Evolutionary conservation across 2,329 filamentous ascomycete genomes (phyloP).

Genomic region (Camillea tinctor): DNA sequence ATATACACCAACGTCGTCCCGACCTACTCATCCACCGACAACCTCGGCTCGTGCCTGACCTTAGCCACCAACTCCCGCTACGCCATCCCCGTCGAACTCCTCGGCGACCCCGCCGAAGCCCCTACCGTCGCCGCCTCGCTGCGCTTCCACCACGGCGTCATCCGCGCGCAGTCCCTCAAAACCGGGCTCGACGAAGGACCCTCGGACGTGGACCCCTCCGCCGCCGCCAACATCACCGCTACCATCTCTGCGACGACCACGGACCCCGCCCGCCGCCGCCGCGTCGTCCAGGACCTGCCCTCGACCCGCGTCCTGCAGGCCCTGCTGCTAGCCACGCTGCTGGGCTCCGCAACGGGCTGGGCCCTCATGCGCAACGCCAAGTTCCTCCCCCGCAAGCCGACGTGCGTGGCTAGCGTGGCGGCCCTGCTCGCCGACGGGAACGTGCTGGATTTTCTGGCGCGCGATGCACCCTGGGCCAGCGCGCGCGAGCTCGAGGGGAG

Average conservation of each 20-base stretch:
- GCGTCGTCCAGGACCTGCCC: not conserved
- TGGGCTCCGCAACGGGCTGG: not conserved
- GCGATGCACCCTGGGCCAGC: too few relatives aligned
- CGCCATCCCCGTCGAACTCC: conserved; percentile 27
- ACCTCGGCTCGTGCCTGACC: conserved; percentile 38
- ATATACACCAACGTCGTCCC: conserved; percentile 9
- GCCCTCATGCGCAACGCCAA: not conserved
- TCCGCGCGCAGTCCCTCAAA: conserved; percentile 35
- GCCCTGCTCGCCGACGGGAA: conserved; percentile 4
- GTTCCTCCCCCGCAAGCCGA: not conserved
- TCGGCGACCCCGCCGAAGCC: conserved; percentile 22
- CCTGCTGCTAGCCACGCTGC: not conserved
- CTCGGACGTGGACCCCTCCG: not conserved
- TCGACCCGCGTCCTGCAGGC: conserved; percentile 3
- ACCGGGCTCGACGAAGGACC: too few relatives aligned
- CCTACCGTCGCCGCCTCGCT: conserved; percentile 30
- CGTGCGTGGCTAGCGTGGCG: conserved; percentile 1
- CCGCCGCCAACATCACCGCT: not conserved
- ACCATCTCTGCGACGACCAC: not conserved
- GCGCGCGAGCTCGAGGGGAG: too few relatives aligned
- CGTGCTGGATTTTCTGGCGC: not conserved
- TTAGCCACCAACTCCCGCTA: conserved; percentile 34
- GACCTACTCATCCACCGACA: conserved; percentile 7
- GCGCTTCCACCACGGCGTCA: conserved; percentile 35
- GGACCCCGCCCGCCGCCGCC: not conserved